Conservation (phyloP, 371 early-diverging fungal genomes). For the Mortierella sp. region DNA sequence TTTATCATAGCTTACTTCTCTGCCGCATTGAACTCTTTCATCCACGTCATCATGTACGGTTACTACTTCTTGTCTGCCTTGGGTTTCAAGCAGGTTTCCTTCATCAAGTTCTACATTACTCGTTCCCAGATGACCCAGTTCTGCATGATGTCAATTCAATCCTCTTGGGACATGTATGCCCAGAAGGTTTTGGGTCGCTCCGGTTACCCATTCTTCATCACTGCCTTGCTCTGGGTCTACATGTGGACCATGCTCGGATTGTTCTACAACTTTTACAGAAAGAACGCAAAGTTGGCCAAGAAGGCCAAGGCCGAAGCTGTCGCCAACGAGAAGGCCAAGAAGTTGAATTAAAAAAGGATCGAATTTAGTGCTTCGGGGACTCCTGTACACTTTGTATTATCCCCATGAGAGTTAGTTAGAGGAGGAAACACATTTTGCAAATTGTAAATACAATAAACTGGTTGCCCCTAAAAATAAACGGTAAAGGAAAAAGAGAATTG, state of each 20-base stretch:
- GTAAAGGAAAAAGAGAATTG: no score
- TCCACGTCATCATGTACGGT: constrained; percentile 77
- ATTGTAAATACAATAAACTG: no score
- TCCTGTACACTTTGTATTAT: no score
- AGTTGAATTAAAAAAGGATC: constrained; percentile 29
- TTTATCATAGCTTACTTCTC: constrained; percentile 63
- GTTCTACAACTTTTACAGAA: constrained; percentile 70
- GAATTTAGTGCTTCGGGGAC: not conserved
- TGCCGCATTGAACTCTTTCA: constrained; percentile 70
- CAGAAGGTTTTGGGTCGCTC: constrained; percentile 51
- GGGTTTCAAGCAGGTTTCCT: constrained; percentile 62
- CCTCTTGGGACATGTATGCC: constrained; percentile 60
- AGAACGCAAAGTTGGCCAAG: constrained; percentile 54
- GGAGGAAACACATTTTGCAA: no score
- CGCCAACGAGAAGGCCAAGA: constrained; percentile 50
- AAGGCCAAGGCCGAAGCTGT: constrained; percentile 36
- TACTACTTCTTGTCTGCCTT: constrained; percentile 67
- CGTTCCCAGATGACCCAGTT: constrained; percentile 74
- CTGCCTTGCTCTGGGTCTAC: constrained; percentile 69
- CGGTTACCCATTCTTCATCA: constrained; percentile 64
- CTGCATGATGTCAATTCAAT: constrained; percentile 67
- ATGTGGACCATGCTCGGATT: constrained; percentile 75
- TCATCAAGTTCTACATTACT: constrained; percentile 72
- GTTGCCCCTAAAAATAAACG: no score
- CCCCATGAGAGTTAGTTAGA: no score